Base-by-base conservation (phyloP, 1,139 yeast genomes). In the Zygosaccharomyces pseudobailii region DNA sequence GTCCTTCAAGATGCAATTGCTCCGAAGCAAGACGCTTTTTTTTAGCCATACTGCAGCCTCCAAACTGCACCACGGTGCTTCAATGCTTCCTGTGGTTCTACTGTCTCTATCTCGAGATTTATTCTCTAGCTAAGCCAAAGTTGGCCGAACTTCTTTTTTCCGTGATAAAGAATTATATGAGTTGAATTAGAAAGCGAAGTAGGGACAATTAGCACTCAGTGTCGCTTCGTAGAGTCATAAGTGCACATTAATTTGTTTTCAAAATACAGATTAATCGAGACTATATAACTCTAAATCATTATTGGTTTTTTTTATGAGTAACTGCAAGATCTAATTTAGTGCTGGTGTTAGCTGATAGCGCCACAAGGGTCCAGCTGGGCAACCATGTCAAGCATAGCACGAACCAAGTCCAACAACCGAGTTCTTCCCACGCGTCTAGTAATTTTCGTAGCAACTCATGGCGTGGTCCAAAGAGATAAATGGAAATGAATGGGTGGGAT, bases 351-450 rank as follows among this genome's bases (percentile, higher is more conserved):
- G 55, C 35, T 6, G 67, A 69, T n/a, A 72, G 44, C 1, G 79
- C 73, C 19, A 79, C 70, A 22, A 77, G 67, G 2, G 80, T 48
- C 97, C 97, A 90, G 2, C 82, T 75, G 1, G 97, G 95, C 42
- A 83, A 69, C 96, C 96, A 89, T 0, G 89, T 84, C 36, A 84
- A 71, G 42, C 81, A 72, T 4, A 89, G 66, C 20, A 87, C 78
- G 49, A 79, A 76, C 95, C 96, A 88, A 0, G 96, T 87, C 94
- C 96, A 88, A 52, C 87, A 83, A 53, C 84, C 87, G 47, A 87
- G 69, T 33, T 82, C 80, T 31, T 71, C 63, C 86, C 92, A 87
- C 1, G 89, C 80, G 24, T 77, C 71, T 13, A 82, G 65, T 23
- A 87, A 69, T 1, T 81, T 80, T 21, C 67, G 62, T 3, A 74